Evolutionary conservation across 345 rosid species (phyloP).

Genomic region (Citrus cavaleriei): DNA sequence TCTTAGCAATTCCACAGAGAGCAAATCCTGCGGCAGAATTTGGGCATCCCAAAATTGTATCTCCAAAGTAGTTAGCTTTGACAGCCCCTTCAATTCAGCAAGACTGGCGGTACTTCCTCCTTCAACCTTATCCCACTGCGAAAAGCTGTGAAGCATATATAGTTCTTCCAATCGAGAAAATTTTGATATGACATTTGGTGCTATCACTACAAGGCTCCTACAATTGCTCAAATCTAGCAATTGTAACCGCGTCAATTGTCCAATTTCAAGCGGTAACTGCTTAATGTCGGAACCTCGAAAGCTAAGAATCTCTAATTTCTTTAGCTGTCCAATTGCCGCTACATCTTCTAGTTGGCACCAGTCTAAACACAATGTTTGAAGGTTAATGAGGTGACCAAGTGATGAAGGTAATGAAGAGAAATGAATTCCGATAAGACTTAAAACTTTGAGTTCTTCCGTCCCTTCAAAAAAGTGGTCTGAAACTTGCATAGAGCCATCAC

Average conservation of each 20-base stretch:
- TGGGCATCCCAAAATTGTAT: slow-evolving; percentile 3
- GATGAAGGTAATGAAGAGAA: slow-evolving; percentile 14
- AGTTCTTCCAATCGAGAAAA: slow-evolving; percentile 24
- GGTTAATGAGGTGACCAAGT: background rate
- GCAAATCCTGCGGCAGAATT: background rate
- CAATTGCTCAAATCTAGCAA: slow-evolving; percentile 15
- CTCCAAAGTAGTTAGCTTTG: background rate
- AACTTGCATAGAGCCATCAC: background rate
- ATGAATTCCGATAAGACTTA: background rate
- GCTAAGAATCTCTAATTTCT: background rate
- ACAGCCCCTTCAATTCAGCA: slow-evolving; percentile 15
- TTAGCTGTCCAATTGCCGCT: background rate
- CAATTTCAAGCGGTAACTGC: slow-evolving; percentile 1
- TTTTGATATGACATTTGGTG: slow-evolving; percentile 9
- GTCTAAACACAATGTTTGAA: slow-evolving; percentile 13
- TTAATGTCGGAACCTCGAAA: background rate
- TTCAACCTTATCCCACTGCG: slow-evolving; percentile 11
- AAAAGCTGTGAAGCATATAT: background rate
- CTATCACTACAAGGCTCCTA: background rate
- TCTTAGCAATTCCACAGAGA: background rate
- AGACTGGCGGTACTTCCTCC: slow-evolving; percentile 14
- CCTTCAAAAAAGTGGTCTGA: slow-evolving; percentile 7
- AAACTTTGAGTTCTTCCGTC: slow-evolving; percentile 17
- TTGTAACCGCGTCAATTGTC: slow-evolving; percentile 3
- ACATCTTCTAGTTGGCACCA: background rate